A percentile compares a stretch with the other conserved stretches of the same genome.
phyloP scores from a whole-genome alignment of 306 rosid genomes.

The Prunus campanulata region DNA sequence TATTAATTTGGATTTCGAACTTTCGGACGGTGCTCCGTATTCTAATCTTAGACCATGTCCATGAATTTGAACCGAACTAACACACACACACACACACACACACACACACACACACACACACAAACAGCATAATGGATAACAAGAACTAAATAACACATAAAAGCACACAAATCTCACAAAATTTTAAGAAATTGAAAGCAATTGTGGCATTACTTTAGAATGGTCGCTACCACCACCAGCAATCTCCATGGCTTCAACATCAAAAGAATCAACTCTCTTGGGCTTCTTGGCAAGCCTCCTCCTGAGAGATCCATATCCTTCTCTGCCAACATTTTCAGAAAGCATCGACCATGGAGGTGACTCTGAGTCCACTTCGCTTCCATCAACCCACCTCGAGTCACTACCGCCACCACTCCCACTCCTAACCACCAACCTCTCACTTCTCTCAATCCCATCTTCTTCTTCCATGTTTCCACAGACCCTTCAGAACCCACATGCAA shows the following conservation, averaged over 20 bases:
- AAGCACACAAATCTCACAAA: not conserved
- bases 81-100: no score
- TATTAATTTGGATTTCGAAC: not conserved
- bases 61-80: not conserved
- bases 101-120: not conserved
- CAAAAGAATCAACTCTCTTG: slow-evolving; percentile 81
- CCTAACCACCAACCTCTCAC: slow-evolving; percentile 47
- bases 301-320: slow-evolving; percentile 64
- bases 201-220: slow-evolving; percentile 38
- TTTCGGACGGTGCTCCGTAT: not conserved
- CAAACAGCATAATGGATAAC: not conserved
- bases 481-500: slow-evolving; percentile 29
- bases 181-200: not conserved
- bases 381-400: slow-evolving; percentile 85
- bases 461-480: slow-evolving; percentile 36
- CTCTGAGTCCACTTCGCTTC: slow-evolving; percentile 76
- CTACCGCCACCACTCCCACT: slow-evolving; percentile 32
- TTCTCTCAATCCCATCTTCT: slow-evolving; percentile 61
- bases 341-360: slow-evolving; percentile 40
- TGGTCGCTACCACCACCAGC: slow-evolving; percentile 52
- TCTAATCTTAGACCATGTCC: not conserved
- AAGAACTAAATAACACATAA: not conserved
- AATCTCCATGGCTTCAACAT: slow-evolving; percentile 89
- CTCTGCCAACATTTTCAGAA: slow-evolving; percentile 37
- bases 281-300: slow-evolving; percentile 83